Evolutionary conservation across 345 rosid species (phyloP).

Genomic region (Aurinia saxatilis): DNA sequence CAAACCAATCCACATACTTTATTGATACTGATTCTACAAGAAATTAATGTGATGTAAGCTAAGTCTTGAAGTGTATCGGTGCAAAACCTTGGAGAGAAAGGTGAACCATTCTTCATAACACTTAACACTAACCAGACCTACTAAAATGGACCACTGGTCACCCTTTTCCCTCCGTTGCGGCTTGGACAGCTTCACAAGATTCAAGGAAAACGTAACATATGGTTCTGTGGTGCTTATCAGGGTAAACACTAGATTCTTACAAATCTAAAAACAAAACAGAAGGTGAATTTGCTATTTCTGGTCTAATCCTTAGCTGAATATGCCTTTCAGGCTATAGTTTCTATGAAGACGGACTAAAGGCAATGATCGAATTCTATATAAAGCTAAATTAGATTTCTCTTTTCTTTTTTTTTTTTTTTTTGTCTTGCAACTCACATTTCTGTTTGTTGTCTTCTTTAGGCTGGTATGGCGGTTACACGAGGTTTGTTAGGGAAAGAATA

Average conservation of each 20-base stretch:
- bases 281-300: background rate
- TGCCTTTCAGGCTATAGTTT: constrained; percentile 79
- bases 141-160: constrained; percentile 85
- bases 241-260: constrained; percentile 30
- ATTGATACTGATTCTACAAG: background rate
- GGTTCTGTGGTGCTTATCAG: constrained; percentile 95
- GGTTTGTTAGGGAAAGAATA: constrained; percentile 47
- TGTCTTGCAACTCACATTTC: background rate
- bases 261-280: too few species aligned
- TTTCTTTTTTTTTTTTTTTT: too few species aligned
- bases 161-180: constrained; percentile 85
- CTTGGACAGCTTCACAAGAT: constrained; percentile 70
- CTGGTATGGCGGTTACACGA: constrained; percentile 68
- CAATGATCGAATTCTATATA: constrained; percentile 5
- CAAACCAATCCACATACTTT: background rate
- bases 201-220: constrained; percentile 77
- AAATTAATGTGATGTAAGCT: background rate
- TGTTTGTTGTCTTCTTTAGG: constrained; percentile 33
- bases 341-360: constrained; percentile 95
- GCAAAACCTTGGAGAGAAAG: constrained; percentile 73
- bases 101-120: constrained; percentile 65
- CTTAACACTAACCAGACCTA: constrained; percentile 57
- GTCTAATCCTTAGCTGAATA: background rate
- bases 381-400: background rate
- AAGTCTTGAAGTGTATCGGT: constrained; percentile 7